A percentile compares a stretch with the other conserved stretches of the same genome.
Conservation (phyloP, 164 flowering plant genomes). For the Vitis rupestris region DNA sequence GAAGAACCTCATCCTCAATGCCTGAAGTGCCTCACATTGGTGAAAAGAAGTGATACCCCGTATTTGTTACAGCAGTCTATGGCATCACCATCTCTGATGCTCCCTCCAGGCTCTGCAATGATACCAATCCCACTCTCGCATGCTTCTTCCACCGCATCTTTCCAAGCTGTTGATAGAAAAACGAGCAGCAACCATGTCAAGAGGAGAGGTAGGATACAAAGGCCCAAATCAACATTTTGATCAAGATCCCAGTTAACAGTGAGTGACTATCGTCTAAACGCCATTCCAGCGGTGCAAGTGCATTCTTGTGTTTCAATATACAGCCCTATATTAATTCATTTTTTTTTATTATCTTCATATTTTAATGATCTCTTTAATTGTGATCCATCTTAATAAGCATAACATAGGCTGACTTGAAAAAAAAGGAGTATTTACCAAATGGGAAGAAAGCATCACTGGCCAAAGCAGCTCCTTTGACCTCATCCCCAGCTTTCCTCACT, state of each 20-base stretch:
- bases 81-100: slow-evolving; percentile 91
- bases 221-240: neutral
- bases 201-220: neutral
- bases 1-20: slow-evolving; percentile 35
- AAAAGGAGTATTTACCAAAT: too few species aligned
- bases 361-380: too few species aligned
- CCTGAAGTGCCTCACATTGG: slow-evolving; percentile 88
- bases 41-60: slow-evolving; percentile 84
- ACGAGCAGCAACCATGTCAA: neutral
- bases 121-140: slow-evolving; percentile 70
- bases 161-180: slow-evolving; percentile 68
- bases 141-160: slow-evolving; percentile 98
- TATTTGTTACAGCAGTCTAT: slow-evolving; percentile 91
- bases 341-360: too few species aligned
- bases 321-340: too few species aligned
- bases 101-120: slow-evolving; percentile 94
- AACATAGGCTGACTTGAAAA: too few species aligned
- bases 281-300: too few species aligned
- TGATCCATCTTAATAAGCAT: too few species aligned
- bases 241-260: neutral
- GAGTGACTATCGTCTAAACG: too few species aligned
- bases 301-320: too few species aligned
- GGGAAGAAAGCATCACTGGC: too few species aligned
- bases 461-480: slow-evolving; percentile 45
- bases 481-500: slow-evolving; percentile 86